Conservation (phyloP, 257 asterid genomes). For the Jaltomata sinuosa region DNA sequence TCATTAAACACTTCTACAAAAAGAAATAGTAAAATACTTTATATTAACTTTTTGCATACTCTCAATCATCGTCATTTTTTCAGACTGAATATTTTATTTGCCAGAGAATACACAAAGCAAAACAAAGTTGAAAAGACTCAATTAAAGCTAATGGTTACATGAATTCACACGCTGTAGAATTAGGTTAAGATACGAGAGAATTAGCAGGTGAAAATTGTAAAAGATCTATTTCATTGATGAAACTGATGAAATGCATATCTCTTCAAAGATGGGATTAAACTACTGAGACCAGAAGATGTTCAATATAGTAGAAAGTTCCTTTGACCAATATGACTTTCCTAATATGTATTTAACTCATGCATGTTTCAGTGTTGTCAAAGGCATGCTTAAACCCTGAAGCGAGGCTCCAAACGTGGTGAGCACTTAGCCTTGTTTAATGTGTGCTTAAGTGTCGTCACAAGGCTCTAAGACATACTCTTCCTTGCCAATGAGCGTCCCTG, state of each 20-base stretch:
- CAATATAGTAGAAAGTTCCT: neutral
- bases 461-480: too few species aligned
- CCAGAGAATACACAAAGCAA: neutral
- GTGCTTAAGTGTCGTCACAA: too few species aligned
- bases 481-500: too few species aligned
- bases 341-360: neutral
- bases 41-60: neutral
- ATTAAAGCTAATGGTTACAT: neutral
- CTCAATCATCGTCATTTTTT: too few species aligned
- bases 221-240: neutral
- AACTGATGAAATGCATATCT: neutral
- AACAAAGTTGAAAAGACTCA: neutral
- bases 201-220: neutral
- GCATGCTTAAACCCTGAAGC: too few species aligned
- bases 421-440: too few species aligned
- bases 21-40: neutral
- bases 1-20: neutral
- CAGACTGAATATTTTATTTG: neutral
- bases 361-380: too few species aligned
- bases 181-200: neutral
- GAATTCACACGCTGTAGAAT: neutral
- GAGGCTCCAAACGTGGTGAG: too few species aligned
- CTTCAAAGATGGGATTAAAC: neutral
- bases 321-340: neutral
- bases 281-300: neutral